Percentiles rank a stretch among this genome's conserved stretches.
Evolutionary conservation across 2,329 filamentous ascomycete species (phyloP).

Genomic region (Colletotrichum sublineola): DNA sequence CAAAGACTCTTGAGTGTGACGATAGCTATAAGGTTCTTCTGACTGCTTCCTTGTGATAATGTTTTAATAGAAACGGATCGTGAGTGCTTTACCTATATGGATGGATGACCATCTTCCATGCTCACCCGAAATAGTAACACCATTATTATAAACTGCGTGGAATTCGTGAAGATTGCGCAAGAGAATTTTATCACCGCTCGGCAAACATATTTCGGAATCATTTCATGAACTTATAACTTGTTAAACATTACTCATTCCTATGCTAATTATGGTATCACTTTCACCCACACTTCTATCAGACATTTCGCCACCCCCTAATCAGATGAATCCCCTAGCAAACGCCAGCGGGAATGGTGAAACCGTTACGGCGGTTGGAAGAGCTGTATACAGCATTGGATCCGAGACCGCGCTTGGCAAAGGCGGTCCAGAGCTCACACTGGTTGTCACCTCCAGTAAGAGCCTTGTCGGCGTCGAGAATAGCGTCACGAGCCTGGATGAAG

Average conservation of each 20-base stretch:
- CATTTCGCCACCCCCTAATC: not conserved
- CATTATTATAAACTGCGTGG: accelerated
- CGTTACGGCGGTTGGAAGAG: constrained; percentile 48
- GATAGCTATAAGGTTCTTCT: not conserved
- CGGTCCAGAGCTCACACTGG: constrained; percentile 66
- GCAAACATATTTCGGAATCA: not conserved
- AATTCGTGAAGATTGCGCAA: not conserved
- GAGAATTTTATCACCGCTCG: accelerated
- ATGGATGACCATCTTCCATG: not conserved
- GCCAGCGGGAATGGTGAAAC: constrained; percentile 47
- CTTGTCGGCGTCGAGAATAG: constrained; percentile 68
- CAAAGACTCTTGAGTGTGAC: not conserved
- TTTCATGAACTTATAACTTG: not conserved
- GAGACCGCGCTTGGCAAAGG: constrained; percentile 69
- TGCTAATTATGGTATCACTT: constrained; percentile 1
- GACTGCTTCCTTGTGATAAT: not conserved
- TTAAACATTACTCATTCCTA: constrained; percentile 4
- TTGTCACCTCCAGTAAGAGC: constrained; percentile 65
- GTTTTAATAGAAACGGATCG: not conserved
- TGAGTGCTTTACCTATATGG: not conserved
- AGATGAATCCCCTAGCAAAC: constrained; percentile 42
- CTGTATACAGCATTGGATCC: constrained; percentile 55
- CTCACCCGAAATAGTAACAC: not conserved
- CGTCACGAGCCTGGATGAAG: constrained; percentile 65
- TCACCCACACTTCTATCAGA: too few relatives aligned